Percentiles rank a stretch among this genome's conserved stretches.
These are phyloP conservation scores for Suillus bovinus DNA, from an alignment of 768 basidiomycete species.

Conservation along the genomic window DNA sequence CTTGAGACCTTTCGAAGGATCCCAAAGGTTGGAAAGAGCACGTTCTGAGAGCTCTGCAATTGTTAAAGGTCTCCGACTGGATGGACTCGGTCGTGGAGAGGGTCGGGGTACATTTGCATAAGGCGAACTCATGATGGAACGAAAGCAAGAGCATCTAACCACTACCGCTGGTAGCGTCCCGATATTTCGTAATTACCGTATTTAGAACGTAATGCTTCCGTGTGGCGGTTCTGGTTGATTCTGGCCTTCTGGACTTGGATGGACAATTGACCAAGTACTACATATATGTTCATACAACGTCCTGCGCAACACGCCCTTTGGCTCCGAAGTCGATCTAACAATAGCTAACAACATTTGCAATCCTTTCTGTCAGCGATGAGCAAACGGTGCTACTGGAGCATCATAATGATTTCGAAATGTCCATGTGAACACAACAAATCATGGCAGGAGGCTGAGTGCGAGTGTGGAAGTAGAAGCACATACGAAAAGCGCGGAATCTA, in stretches of 20 bases:
- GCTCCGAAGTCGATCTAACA: background rate
- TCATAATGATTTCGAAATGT: background rate
- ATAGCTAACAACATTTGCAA: background rate
- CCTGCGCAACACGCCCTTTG: background rate
- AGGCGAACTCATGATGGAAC: conserved; percentile 16
- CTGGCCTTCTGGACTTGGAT: background rate
- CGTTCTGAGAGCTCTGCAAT: conserved; percentile 67
- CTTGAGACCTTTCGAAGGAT: conserved; percentile 61
- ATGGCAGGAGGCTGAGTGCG: background rate
- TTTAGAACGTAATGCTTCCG: conserved; percentile 4
- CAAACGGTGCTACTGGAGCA: background rate
- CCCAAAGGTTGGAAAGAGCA: conserved; percentile 57
- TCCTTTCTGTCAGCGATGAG: background rate
- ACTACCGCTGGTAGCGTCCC: conserved; percentile 9
- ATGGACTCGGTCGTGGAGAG: conserved; percentile 11
- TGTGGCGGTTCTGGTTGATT: conserved; percentile 4
- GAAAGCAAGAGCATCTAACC: conserved; percentile 10
- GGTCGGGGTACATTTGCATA: conserved; percentile 6
- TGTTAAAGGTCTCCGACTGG: conserved; percentile 48
- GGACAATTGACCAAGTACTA: background rate
- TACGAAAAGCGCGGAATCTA: background rate
- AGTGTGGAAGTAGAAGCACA: background rate
- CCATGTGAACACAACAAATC: background rate
- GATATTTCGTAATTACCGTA: conserved; percentile 2
- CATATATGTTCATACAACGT: background rate